Base-by-base conservation (phyloP, 176 grass and related monocot genomes). In the Otatea glauca region DNA sequence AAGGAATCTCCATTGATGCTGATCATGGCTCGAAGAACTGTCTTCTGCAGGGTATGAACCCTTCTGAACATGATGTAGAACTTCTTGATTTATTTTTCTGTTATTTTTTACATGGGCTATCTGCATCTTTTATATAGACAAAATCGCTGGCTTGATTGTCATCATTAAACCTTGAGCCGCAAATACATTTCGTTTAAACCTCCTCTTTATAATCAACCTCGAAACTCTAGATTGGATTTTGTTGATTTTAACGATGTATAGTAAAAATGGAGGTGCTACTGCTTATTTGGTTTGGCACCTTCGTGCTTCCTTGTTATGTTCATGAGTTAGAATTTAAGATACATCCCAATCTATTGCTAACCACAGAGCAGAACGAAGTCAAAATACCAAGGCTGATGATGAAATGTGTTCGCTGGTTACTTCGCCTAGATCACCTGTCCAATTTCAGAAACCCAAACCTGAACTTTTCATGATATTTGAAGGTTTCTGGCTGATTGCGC, bases 381-480 rank as follows among this genome's bases (percentile, higher is more conserved):
- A 83, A 65, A 84, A 83, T 80, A 27, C 78, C 0, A 50, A 72
- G 8, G 39, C 39, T 74, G 85, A 86, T 72, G 85, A 92, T 68
- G 96, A 98, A 92, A 86, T 49, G 37, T 89, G 91, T 84, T 84
- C 87, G 3, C 83, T 98, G 23, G 84, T 98, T 32, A 71, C 83
- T 65, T 93, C 96, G 74, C 89, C 88, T 67, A 87, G 55, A 85
- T 75, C 66, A 50, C 74, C 50, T 61, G 67, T 75, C 15, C 59
- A 81, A 25, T 70, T 89, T 59, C 65, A 76, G 20, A 90, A 92
- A 24, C 24, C 72, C 13, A 34, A 79, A 68, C 81, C 89, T 68
- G 86, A 81, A 27, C 17, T 89, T 76, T 95, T 89, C 64, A 27
- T 90, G 32, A 83, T 98, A 89, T 95, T 98, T 77, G 96, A 98